Evolutionary conservation across 2,329 filamentous ascomycete genomes (phyloP).

Genomic region (Penicillium sp.): DNA sequence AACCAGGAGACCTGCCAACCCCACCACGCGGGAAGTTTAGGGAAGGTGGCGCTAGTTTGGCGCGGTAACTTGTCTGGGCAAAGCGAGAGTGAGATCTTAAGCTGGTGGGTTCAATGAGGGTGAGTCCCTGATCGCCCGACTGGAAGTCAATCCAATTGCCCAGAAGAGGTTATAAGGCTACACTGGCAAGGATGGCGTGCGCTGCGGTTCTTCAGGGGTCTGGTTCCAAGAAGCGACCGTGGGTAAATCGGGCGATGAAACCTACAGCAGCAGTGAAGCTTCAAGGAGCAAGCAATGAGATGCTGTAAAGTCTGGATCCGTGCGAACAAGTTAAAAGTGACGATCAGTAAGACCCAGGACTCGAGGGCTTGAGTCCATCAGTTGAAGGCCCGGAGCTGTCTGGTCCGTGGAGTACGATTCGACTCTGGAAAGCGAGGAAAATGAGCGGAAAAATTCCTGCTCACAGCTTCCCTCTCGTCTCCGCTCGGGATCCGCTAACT

Average conservation of each 20-base stretch:
- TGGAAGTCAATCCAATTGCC: neutral
- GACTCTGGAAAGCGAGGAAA: neutral
- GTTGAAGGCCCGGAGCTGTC: conserved; percentile 13
- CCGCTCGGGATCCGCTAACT: neutral
- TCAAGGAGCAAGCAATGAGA: neutral
- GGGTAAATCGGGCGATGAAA: neutral
- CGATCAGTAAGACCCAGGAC: neutral
- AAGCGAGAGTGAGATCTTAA: neutral
- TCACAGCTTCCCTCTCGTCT: neutral
- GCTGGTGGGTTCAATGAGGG: neutral
- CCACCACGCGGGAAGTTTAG: conserved; percentile 20
- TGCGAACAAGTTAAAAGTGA: neutral
- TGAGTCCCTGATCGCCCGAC: neutral
- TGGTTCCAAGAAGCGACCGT: neutral
- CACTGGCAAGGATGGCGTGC: neutral
- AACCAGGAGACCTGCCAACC: neutral
- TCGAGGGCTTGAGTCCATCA: neutral
- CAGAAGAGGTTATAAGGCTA: neutral
- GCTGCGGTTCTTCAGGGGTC: neutral
- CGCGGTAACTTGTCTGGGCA: neutral
- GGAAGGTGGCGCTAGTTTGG: conserved; percentile 3
- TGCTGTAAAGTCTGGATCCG: neutral
- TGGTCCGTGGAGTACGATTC: conserved; percentile 11
- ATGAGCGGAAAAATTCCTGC: neutral
- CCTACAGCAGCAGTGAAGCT: neutral